Evolutionary conservation across 2,329 filamentous ascomycete species (phyloP).

Genomic region (Paraphoma chrysanthemicola): DNA sequence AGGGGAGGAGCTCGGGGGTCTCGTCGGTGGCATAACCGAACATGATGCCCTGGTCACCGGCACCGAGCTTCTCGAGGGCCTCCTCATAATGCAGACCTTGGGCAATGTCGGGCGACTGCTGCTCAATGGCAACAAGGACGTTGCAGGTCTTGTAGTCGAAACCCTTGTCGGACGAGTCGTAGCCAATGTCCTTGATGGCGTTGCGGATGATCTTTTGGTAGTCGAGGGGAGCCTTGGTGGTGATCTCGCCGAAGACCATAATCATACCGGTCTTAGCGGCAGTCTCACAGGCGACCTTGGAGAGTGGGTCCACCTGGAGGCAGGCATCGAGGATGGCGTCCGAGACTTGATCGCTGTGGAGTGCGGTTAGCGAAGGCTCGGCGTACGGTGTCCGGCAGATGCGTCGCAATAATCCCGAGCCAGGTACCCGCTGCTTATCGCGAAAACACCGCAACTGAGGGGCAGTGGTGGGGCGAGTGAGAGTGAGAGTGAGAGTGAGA

Average conservation of each 20-base stretch:
- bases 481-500: too few species aligned
- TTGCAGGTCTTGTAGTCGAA: conserved; percentile 99
- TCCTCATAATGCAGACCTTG: conserved; percentile 99
- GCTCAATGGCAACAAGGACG: conserved; percentile 97
- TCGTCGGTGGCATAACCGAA: conserved; percentile 99
- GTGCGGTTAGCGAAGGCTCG: neutral
- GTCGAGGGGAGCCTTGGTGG: conserved; percentile 89
- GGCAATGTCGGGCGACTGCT: conserved; percentile 98
- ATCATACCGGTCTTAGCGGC: conserved; percentile 99
- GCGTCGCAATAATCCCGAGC: neutral
- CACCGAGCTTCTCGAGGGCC: conserved; percentile 95
- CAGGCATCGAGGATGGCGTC: conserved; percentile 99
- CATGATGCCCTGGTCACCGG: conserved; percentile 99
- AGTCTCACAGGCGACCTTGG: conserved; percentile 98
- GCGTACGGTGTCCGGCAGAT: neutral
- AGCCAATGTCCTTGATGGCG: conserved; percentile 98
- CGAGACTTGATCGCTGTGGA: conserved; percentile 83
- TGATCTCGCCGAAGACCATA: conserved; percentile 87
- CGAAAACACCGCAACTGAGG: neutral
- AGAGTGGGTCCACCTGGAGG: conserved; percentile 90
- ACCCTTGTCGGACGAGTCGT: conserved; percentile 95
- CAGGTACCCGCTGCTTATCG: conserved; percentile 4
- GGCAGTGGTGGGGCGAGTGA: neutral
- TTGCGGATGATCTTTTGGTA: conserved; percentile 97
- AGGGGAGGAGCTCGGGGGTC: conserved; percentile 94